Percentiles rank a stretch among this genome's conserved stretches.
Conservation (phyloP, 2,329 filamentous ascomycete genomes). For the Septoria linicola region DNA sequence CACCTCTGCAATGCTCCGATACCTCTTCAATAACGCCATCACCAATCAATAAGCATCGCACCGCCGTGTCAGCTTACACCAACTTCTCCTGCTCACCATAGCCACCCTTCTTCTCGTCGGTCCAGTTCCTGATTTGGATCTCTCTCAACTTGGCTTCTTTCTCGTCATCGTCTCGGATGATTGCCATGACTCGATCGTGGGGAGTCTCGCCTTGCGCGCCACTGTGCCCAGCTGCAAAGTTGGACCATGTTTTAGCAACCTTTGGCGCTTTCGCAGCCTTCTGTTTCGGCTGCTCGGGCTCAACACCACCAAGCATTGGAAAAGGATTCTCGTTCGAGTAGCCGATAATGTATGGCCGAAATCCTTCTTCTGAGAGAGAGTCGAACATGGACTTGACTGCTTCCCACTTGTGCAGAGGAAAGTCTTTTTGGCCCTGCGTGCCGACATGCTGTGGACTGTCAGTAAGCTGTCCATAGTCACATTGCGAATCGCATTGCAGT, state of each 20-base stretch:
- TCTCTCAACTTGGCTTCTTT: constrained; percentile 32
- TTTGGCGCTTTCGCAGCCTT: constrained; percentile 30
- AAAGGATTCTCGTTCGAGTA: constrained; percentile 38
- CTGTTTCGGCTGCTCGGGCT: constrained; percentile 30
- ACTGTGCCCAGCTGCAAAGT: constrained; percentile 31
- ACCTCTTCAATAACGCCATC: neutral
- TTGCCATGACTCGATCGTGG: constrained; percentile 37
- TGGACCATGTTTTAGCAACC: constrained; percentile 32
- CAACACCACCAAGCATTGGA: constrained; percentile 37
- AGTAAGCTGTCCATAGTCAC: neutral
- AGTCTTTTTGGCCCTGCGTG: constrained; percentile 35
- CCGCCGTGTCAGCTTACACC: neutral
- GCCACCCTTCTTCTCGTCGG: constrained; percentile 26
- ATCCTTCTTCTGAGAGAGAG: constrained; percentile 33
- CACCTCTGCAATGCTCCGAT: too few species aligned
- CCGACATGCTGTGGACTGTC: constrained; percentile 32
- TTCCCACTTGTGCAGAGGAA: constrained; percentile 31
- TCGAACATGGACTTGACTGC: constrained; percentile 39
- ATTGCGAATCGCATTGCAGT: neutral
- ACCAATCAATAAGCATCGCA: neutral
- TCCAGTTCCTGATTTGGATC: constrained; percentile 26
- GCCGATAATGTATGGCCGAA: constrained; percentile 37
- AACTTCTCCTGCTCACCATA: constrained; percentile 12
- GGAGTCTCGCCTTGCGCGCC: constrained; percentile 27
- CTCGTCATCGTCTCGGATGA: constrained; percentile 36